Conservation (phyloP, 768 basidiomycete genomes). For the Leccinum arenicola region DNA sequence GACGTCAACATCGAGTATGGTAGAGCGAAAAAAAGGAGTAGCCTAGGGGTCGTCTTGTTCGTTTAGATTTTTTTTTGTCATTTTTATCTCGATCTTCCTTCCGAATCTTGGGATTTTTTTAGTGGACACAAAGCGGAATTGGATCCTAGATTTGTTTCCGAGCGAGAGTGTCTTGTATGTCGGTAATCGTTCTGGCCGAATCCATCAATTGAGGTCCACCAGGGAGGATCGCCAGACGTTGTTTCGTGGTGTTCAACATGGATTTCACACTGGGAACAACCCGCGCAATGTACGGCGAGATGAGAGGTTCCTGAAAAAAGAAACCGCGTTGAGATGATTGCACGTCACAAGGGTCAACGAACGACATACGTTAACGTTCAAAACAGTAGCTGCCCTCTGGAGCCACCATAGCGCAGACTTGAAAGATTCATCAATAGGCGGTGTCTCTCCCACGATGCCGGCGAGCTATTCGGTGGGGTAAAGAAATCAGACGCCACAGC, state of each 20-base stretch:
- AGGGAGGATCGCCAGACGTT: slow-evolving; percentile 75
- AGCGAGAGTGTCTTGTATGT: slow-evolving; percentile 69
- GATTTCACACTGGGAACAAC: slow-evolving; percentile 78
- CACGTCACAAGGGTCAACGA: neutral
- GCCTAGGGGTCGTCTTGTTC: slow-evolving; percentile 1
- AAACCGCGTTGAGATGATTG: neutral
- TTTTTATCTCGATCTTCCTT: neutral
- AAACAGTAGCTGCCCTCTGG: slow-evolving; percentile 65
- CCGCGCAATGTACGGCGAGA: slow-evolving; percentile 77
- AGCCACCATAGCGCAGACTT: slow-evolving; percentile 86
- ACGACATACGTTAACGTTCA: slow-evolving; percentile 65
- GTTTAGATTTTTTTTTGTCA: neutral
- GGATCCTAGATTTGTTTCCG: slow-evolving; percentile 36
- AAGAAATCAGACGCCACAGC: neutral
- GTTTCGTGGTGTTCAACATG: slow-evolving; percentile 74
- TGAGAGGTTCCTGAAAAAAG: slow-evolving; percentile 63
- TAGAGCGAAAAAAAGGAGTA: neutral
- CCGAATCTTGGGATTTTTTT: neutral
- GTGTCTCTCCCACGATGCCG: slow-evolving; percentile 68
- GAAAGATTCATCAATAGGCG: slow-evolving; percentile 77
- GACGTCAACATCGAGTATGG: neutral
- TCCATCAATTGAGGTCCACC: slow-evolving; percentile 67
- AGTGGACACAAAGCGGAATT: neutral
- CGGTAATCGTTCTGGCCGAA: slow-evolving; percentile 64
- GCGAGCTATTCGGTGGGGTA: slow-evolving; percentile 51